These are phyloP conservation scores for Solanum tarapatanum DNA, from an alignment of 257 asterid genomes.

Conservation along the genomic window DNA sequence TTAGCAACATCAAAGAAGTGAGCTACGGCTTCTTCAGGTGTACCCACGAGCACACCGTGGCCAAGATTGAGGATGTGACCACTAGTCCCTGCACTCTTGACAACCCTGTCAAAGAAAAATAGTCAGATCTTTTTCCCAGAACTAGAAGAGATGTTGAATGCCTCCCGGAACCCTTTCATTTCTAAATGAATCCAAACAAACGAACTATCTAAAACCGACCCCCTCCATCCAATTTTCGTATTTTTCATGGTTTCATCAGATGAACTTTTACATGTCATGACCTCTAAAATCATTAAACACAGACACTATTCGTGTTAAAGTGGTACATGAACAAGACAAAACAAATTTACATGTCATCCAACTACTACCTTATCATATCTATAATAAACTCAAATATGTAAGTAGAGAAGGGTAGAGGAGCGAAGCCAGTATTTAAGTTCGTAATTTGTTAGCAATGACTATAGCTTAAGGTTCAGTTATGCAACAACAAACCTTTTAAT, in stretches of 20 bases:
- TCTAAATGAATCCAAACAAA: background rate
- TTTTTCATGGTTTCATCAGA: background rate
- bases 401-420: background rate
- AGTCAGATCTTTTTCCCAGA: background rate
- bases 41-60: conserved; percentile 93
- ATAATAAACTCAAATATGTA: background rate
- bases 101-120: conserved; percentile 48
- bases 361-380: background rate
- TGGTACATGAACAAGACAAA: background rate
- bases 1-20: conserved; percentile 79
- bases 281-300: background rate
- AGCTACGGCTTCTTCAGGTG: conserved; percentile 89
- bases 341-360: background rate
- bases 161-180: background rate
- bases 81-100: conserved; percentile 55
- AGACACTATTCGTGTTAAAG: background rate
- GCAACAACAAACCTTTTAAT: conserved; percentile 43
- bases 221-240: background rate
- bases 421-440: background rate
- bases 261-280: background rate
- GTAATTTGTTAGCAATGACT: background rate
- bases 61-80: conserved; percentile 93
- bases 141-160: background rate
- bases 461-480: background rate
- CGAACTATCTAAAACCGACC: background rate